Percentiles rank a stretch among this genome's conserved stretches.
Conservation (phyloP, 2,329 filamentous ascomycete species). For the Pyrenophora tritici-repentis region DNA sequence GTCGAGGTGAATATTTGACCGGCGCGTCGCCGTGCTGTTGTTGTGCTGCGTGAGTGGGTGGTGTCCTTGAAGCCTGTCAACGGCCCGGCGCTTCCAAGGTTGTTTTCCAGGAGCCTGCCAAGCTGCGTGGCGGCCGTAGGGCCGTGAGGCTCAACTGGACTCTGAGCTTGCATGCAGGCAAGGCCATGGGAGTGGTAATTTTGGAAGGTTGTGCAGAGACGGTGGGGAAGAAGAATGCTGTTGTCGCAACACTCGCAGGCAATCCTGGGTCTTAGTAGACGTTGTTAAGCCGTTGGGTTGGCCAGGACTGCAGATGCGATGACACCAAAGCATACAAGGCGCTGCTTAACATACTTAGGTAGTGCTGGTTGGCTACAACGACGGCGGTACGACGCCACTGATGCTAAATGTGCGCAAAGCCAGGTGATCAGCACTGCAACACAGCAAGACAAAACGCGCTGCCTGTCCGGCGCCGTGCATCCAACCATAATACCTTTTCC, state of each 20-base stretch:
- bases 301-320: slow-evolving; percentile 1
- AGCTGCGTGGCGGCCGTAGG: neutral
- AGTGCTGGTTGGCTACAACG: slow-evolving; percentile 6
- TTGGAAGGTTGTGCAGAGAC: slow-evolving; percentile 16
- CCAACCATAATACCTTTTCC: slow-evolving; percentile 17
- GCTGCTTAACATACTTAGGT: slow-evolving; percentile 1
- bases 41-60: slow-evolving; percentile 11
- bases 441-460: slow-evolving; percentile 31
- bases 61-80: slow-evolving; percentile 12
- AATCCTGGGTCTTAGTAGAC: neutral
- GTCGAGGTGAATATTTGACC: neutral
- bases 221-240: slow-evolving; percentile 4
- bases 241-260: neutral
- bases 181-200: neutral
- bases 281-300: neutral
- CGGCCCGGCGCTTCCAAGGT: slow-evolving; percentile 9
- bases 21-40: slow-evolving; percentile 24
- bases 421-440: slow-evolving; percentile 35
- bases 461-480: slow-evolving; percentile 21
- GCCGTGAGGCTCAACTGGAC: neutral
- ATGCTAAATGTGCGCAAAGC: slow-evolving; percentile 35
- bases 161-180: neutral
- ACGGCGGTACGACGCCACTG: slow-evolving; percentile 18
- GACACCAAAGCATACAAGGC: neutral
- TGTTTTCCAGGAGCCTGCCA: slow-evolving; percentile 3